A percentile compares a stretch with the other conserved stretches of the same genome.
phyloP scores from a whole-genome alignment of 2,329 filamentous ascomycete genomes.

The Talaromyces sp. region DNA sequence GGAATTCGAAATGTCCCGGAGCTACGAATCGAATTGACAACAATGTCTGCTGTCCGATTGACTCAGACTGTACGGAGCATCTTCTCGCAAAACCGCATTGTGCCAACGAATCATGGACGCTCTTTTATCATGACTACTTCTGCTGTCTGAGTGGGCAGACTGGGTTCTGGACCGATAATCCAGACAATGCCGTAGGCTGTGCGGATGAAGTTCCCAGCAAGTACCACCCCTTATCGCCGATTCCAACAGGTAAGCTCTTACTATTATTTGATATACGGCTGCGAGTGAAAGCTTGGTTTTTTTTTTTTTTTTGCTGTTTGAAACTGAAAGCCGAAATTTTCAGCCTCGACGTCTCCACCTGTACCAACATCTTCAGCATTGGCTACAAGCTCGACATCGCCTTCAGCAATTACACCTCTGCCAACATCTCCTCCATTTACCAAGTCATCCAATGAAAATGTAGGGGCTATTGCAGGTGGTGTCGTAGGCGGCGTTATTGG shows the following conservation, averaged over 20 bases:
- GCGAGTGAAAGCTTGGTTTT: no score
- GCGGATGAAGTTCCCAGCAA: background rate
- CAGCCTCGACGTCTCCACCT: no score
- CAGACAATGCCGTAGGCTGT: background rate
- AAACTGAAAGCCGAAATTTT: no score
- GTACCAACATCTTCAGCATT: no score
- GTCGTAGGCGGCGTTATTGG: background rate
- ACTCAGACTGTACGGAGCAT: background rate
- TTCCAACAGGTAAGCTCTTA: no score
- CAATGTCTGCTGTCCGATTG: background rate
- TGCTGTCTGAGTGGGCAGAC: background rate
- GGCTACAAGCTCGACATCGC: no score
- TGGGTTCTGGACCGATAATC: background rate
- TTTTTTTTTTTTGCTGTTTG: no score
- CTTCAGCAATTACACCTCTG: no score
- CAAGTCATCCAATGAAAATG: background rate
- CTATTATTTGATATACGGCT: no score
- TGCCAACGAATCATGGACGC: background rate
- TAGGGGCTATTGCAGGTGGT: background rate
- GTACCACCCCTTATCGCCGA: no score
- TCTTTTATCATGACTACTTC: constrained; percentile 1
- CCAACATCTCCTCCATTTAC: no score
- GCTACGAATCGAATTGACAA: background rate
- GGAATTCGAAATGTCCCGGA: background rate
- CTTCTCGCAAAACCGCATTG: background rate